A percentile compares a stretch with the other conserved stretches of the same genome.
phyloP scores from a whole-genome alignment of 2,329 filamentous ascomycete genomes.

The Neonectria coccinea region DNA sequence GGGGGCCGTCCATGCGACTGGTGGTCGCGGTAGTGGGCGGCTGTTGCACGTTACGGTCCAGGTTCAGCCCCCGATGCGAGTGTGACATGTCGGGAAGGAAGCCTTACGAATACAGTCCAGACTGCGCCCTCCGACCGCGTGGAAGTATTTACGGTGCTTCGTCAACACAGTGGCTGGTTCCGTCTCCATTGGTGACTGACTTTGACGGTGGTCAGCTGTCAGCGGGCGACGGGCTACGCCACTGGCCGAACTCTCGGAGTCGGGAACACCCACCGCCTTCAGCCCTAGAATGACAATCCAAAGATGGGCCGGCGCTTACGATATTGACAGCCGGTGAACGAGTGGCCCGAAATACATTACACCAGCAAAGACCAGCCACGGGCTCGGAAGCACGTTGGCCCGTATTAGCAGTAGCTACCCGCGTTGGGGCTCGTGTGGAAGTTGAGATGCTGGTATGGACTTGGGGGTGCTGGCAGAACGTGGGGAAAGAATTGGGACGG shows the following conservation, averaged over 20 bases:
- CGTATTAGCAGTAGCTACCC: background rate
- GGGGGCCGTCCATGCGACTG: conserved; percentile 7
- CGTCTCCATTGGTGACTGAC: background rate
- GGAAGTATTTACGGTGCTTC: background rate
- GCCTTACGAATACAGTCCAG: background rate
- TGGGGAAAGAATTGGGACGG: background rate
- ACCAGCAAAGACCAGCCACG: background rate
- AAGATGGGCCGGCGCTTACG: background rate
- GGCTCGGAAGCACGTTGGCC: background rate
- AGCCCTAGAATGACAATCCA: background rate
- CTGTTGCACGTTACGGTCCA: conserved; percentile 6
- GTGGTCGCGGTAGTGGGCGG: conserved; percentile 14
- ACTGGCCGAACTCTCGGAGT: background rate
- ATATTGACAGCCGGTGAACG: background rate
- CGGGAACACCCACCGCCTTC: background rate
- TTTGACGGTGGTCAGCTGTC: background rate
- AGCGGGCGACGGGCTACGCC: background rate
- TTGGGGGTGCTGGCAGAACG: background rate
- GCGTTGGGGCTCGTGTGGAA: background rate
- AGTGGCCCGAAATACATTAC: background rate
- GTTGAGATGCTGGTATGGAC: background rate
- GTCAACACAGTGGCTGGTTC: background rate
- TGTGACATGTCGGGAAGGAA: background rate
- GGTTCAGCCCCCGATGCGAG: conserved; percentile 7
- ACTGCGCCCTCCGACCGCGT: background rate